Conservation (phyloP, 257 asterid species). For the Solanum chmielewskii region DNA sequence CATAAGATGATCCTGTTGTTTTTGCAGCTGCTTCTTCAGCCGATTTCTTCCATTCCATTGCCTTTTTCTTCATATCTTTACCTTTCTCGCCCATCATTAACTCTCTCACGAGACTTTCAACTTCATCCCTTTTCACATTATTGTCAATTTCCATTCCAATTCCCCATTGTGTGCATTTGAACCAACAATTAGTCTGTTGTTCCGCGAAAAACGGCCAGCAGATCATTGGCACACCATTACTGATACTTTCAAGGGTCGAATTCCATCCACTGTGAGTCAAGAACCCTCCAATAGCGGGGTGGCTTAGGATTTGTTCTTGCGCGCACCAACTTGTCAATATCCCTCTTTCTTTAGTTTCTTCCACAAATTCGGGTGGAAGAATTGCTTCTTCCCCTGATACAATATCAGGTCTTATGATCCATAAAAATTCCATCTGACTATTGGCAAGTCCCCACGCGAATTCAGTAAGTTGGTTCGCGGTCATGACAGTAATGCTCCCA, state of each 20-base stretch:
- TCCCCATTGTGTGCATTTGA: too few relatives aligned
- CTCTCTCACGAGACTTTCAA: background rate
- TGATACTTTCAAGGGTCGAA: slow-evolving; percentile 33
- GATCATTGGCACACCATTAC: slow-evolving; percentile 38
- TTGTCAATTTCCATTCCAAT: too few relatives aligned
- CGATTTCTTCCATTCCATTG: slow-evolving; percentile 17
- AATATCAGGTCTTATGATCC: slow-evolving; percentile 49
- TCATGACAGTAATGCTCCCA: slow-evolving; percentile 36
- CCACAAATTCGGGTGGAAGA: slow-evolving; percentile 19
- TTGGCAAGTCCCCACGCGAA: slow-evolving; percentile 54
- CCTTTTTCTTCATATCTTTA: slow-evolving; percentile 20
- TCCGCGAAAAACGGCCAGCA: slow-evolving; percentile 63
- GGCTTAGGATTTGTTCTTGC: slow-evolving; percentile 43
- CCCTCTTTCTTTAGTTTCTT: slow-evolving; percentile 25
- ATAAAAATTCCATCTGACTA: slow-evolving; percentile 25
- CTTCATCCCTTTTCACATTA: too few relatives aligned
- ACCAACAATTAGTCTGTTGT: slow-evolving; percentile 18
- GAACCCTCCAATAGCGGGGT: slow-evolving; percentile 42
- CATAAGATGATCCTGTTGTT: slow-evolving; percentile 4
- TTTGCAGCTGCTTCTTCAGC: slow-evolving; percentile 12
- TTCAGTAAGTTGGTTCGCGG: slow-evolving; percentile 27
- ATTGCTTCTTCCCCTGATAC: slow-evolving; percentile 19
- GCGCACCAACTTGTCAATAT: slow-evolving; percentile 36
- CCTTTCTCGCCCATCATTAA: slow-evolving; percentile 31
- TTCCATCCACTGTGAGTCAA: slow-evolving; percentile 55